Base-by-base conservation (phyloP, 2,329 filamentous ascomycete genomes). In the Zopfia rhizophila region DNA sequence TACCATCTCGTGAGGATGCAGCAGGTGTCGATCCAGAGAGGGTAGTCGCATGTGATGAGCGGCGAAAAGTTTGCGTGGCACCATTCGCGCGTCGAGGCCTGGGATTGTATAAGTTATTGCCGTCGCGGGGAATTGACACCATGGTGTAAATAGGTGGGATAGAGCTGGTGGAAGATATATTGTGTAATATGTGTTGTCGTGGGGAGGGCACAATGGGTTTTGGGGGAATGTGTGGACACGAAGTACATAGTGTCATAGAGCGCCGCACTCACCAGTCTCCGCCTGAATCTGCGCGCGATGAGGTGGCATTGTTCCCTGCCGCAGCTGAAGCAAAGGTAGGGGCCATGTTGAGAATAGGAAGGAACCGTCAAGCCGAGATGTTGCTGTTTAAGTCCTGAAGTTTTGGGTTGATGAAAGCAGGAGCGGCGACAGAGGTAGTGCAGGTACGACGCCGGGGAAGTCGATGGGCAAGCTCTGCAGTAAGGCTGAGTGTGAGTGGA, bases 31-130 rank as follows among this genome's bases (percentile, higher is more conserved):
- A 70, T 33, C 61, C 66, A 37, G 79, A 77, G 52, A 75, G 69
- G 56, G 78, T 80, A 44, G 81, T 80, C 58, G 82, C 82, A 66
- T 82, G 77, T 61, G 84, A 87, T 30, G 83, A 76, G 62, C 84
- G 79, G 53, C 84, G 82, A 74, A 87, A 87, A 58, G 84, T 87
- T 70, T 86, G 83, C 53, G 84, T 86, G 56, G 82, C 80, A 73
- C 84, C 84, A 65, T 87, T 87, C 58, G 81, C 77, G 65, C 84
- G 82, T 68, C 84, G 81, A 68, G 83, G 77, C 83, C 84, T 86
- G 42, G 30, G 32, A 21, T 22, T 22, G 53, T 38, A 51, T 63
- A 18, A 67, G 58, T 45, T 50, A 10, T 16, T 46, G 27, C 19
- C 18, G 2, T 17, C 14, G 31, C 18, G 45, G 24, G 16, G 14